Evolutionary conservation across 2,329 filamentous ascomycete species (phyloP), one percentile per base, ranked within the genome.

Genomic region (Myriosclerotinia duriaeana): DNA sequence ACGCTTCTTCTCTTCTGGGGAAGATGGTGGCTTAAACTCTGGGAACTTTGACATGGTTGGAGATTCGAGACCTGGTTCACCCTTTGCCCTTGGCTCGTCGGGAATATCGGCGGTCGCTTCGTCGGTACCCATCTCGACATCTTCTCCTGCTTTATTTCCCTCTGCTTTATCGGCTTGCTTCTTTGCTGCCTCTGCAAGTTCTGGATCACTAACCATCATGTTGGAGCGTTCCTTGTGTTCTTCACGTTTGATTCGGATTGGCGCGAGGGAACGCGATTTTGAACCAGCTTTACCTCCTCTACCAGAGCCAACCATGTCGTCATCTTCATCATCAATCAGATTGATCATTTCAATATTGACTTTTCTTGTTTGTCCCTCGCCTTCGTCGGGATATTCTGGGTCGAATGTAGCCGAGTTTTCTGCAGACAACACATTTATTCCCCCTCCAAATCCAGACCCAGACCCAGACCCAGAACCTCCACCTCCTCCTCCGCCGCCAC

Each of bases 301-400:
- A 30, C 63, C 34, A 44, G 53, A 65, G 8, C 54, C 67, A 30
- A 61, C 62, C 17, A 69, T 64, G 6, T 69, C 68, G 8, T 70
- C 69, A 2, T 72, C 71, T 26, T 71, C 69, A 36, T 71, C 71
- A 0, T 67, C 69, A 17, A 68, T 46, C 3, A 71, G 38, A 60
- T 74, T 75, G 36, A 76, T 75, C 6, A 66, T 50, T 52, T 75
- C 72, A n/a, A 76, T 75, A 53, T 76, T 70, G n/a, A 75, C 67
- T 68, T 71, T 68, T 17, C n/a, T 58, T 22, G 59, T 59, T 34
- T 59, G 66, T n/a, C 69, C 68, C 11, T 72, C 71, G 22, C 75
- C 71, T 40, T 74, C 70, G 22, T 70, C 69, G n/a, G 73, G 72
- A 63, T 76, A 76, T 42, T 70, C 67, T 26, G 74, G 73, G 34